phyloP scores from a whole-genome alignment of 2,329 filamentous ascomycete species.

The Colletotrichum truncatum region DNA sequence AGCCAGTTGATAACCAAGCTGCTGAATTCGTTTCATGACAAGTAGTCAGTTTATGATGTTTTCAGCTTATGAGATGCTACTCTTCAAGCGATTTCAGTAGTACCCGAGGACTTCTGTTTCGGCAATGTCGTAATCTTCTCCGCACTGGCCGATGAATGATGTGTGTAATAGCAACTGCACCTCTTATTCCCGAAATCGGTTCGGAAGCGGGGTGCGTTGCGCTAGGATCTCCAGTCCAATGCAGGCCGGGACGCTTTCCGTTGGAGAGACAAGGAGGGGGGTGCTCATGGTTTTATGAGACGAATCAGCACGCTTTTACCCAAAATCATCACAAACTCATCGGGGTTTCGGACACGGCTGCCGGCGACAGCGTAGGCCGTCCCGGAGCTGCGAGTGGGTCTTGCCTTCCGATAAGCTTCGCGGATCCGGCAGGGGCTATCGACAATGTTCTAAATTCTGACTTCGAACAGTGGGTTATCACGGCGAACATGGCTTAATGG shows the following conservation, averaged over 20 bases:
- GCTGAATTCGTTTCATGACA: conserved; percentile 13
- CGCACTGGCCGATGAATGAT: neutral
- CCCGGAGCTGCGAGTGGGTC: too few species aligned
- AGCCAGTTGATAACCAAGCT: conserved; percentile 3
- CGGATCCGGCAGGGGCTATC: too few species aligned
- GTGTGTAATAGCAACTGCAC: neutral
- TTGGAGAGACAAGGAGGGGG: neutral
- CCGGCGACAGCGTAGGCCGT: too few species aligned
- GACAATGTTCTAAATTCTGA: too few species aligned
- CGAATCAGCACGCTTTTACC: too few species aligned
- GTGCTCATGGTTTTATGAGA: neutral
- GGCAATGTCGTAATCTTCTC: neutral
- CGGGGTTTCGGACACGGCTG: too few species aligned
- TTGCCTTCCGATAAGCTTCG: too few species aligned
- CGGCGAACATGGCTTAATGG: too few species aligned
- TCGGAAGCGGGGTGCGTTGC: neutral
- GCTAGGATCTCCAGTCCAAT: neutral
- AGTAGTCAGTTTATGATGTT: neutral
- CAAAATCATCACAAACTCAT: too few species aligned
- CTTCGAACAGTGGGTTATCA: too few species aligned
- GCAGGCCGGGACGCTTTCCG: neutral
- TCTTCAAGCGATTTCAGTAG: neutral
- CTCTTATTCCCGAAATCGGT: neutral
- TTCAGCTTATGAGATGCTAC: neutral
- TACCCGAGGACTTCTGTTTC: neutral